phyloP scores from a whole-genome alignment of 768 basidiomycete genomes.

The Naganishia vishniacii region DNA sequence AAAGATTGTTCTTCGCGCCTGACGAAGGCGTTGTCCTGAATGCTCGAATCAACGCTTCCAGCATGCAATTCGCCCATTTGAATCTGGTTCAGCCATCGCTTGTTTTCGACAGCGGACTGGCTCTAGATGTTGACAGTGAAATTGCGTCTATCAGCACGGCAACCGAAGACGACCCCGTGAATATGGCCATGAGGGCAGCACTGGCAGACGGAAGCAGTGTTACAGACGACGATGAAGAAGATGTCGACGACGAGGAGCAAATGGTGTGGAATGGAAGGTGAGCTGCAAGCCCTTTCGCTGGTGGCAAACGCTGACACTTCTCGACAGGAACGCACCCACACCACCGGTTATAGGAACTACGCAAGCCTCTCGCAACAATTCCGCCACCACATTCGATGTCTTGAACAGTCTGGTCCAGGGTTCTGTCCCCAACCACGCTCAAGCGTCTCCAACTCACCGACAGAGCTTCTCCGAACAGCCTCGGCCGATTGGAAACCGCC shows the following conservation, averaged over 20 bases:
- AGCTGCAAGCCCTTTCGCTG: not conserved
- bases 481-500: slow-evolving; percentile 11
- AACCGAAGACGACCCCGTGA: slow-evolving; percentile 78
- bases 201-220: slow-evolving; percentile 60
- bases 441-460: not conserved
- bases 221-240: slow-evolving; percentile 52
- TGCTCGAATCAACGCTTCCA: not conserved
- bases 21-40: no score
- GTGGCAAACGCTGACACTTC: not conserved
- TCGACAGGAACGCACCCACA: not conserved
- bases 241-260: slow-evolving; percentile 63
- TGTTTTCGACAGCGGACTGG: not conserved
- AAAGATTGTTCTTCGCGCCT: not conserved
- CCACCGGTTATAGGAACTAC: not conserved
- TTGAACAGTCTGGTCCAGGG: slow-evolving; percentile 3
- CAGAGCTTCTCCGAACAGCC: slow-evolving; percentile 4
- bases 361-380: not conserved
- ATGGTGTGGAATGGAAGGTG: slow-evolving; percentile 53
- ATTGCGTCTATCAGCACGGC: slow-evolving; percentile 63
- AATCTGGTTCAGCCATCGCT: not conserved
- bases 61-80: not conserved
- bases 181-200: slow-evolving; percentile 52
- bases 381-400: not conserved
- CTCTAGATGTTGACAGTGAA: slow-evolving; percentile 38
- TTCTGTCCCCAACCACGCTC: not conserved